phyloP scores from a whole-genome alignment of 1,284 basidiomycete species.

The Veloporphyrellus conicus region DNA sequence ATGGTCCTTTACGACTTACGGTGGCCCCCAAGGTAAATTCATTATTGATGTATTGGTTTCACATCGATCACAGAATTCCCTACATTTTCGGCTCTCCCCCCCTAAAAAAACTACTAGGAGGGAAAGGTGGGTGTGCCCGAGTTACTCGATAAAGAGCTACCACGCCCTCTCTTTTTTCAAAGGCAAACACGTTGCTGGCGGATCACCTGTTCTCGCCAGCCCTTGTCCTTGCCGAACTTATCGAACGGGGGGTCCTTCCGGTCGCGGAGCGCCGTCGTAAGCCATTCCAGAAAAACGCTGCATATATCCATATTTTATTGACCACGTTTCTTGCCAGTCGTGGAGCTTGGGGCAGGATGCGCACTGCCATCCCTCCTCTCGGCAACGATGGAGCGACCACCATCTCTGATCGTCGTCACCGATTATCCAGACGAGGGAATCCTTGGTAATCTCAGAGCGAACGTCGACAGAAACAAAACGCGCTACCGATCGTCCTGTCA shows the following conservation, averaged over 20 bases:
- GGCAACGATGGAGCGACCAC: conserved; percentile 42
- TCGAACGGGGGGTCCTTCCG: conserved; percentile 51
- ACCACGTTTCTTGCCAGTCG: conserved; percentile 36
- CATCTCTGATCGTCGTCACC: conserved; percentile 53
- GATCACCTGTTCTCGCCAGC: conserved; percentile 70
- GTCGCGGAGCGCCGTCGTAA: conserved; percentile 19
- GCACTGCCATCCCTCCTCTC: conserved; percentile 62
- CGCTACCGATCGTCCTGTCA: conserved; percentile 38
- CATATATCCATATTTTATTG: neutral
- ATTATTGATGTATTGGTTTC: neutral
- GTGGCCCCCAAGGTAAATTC: conserved; percentile 51
- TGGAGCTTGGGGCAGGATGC: conserved; percentile 66
- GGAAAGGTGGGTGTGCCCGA: conserved; percentile 45
- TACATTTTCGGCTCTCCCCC: no score
- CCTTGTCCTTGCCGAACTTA: conserved; percentile 58
- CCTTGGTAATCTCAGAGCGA: conserved; percentile 50
- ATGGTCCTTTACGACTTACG: conserved; percentile 47
- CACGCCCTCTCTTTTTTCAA: conserved; percentile 9
- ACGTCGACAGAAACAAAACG: conserved; percentile 47
- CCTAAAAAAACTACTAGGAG: no score
- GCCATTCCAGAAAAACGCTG: neutral
- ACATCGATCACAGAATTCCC: conserved; percentile 4
- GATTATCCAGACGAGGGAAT: conserved; percentile 66
- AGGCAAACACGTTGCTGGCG: conserved; percentile 67
- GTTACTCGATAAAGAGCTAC: conserved; percentile 3